phyloP scores from a whole-genome alignment of 148 eudicot genomes.

The Silene uniflora region DNA sequence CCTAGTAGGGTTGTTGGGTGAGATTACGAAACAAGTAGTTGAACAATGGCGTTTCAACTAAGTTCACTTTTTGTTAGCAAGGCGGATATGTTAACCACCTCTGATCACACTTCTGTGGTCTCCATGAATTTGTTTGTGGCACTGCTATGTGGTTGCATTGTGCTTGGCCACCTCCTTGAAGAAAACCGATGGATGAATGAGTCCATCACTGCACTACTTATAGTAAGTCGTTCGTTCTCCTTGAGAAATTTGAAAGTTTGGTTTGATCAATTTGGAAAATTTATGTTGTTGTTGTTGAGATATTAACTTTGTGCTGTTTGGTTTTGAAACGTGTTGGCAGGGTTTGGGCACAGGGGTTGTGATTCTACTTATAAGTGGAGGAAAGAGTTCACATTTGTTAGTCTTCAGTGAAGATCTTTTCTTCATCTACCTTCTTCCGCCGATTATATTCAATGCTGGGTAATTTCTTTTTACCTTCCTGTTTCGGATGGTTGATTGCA shows the following conservation, averaged over 20 bases:
- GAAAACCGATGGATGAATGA: constrained; percentile 74
- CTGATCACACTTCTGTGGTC: constrained; percentile 56
- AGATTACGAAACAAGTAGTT: background rate
- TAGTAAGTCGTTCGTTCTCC: constrained; percentile 35
- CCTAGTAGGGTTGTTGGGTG: background rate
- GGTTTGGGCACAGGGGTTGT: constrained; percentile 58
- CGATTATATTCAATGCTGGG: constrained; percentile 82
- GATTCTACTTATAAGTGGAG: constrained; percentile 49
- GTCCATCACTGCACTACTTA: constrained; percentile 55
- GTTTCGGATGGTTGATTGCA: background rate
- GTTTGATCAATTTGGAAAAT: background rate
- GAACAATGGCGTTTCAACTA: constrained; percentile 34
- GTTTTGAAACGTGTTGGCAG: constrained; percentile 30
- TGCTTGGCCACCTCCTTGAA: constrained; percentile 68
- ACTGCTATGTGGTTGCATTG: constrained; percentile 60
- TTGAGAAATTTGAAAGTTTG: background rate
- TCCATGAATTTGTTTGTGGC: constrained; percentile 71
- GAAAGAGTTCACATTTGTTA: constrained; percentile 54
- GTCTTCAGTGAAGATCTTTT: constrained; percentile 71
- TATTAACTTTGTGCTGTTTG: background rate
- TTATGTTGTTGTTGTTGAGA: background rate
- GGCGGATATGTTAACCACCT: constrained; percentile 37
- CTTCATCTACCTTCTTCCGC: constrained; percentile 80
- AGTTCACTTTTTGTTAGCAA: constrained; percentile 26
- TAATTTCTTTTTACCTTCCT: constrained; percentile 17